These are phyloP conservation scores for Exophiala oligosperma DNA, from an alignment of 2,329 filamentous ascomycete genomes.

Conservation along the genomic window DNA sequence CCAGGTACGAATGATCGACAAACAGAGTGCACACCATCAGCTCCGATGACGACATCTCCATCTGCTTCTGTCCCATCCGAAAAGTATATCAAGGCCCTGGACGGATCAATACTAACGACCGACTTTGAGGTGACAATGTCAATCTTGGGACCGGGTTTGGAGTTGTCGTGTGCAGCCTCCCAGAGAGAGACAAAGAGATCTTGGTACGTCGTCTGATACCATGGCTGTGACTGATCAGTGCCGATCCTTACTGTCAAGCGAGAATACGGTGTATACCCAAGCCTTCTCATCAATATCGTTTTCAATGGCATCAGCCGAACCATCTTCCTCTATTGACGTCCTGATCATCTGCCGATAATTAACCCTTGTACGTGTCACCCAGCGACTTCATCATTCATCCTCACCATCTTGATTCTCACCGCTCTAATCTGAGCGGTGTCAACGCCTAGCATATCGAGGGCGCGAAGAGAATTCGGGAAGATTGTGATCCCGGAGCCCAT, in stretches of 20 bases:
- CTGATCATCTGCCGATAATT: neutral
- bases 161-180: constrained; percentile 2
- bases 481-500: constrained; percentile 50
- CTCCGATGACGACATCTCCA: constrained; percentile 55
- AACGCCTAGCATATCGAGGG: constrained; percentile 2
- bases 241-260: neutral
- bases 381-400: neutral
- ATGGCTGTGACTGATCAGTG: constrained; percentile 4
- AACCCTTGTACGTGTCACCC: neutral
- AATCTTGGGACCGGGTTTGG: constrained; percentile 1
- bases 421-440: constrained; percentile 3
- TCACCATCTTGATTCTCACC: constrained; percentile 10
- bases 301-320: neutral
- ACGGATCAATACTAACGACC: constrained; percentile 30
- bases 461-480: constrained; percentile 44
- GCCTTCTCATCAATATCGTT: constrained; percentile 2
- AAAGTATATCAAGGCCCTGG: constrained; percentile 43
- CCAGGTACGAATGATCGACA: constrained; percentile 34
- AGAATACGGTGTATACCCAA: constrained; percentile 3
- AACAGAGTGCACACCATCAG: constrained; percentile 52
- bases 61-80: constrained; percentile 45
- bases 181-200: constrained; percentile 6
- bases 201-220: constrained; percentile 17
- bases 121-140: constrained; percentile 1
- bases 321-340: neutral